These are phyloP conservation scores for Hymenoscyphus fraxineus DNA, from an alignment of 2,329 filamentous ascomycete genomes.

Conservation along the genomic window DNA sequence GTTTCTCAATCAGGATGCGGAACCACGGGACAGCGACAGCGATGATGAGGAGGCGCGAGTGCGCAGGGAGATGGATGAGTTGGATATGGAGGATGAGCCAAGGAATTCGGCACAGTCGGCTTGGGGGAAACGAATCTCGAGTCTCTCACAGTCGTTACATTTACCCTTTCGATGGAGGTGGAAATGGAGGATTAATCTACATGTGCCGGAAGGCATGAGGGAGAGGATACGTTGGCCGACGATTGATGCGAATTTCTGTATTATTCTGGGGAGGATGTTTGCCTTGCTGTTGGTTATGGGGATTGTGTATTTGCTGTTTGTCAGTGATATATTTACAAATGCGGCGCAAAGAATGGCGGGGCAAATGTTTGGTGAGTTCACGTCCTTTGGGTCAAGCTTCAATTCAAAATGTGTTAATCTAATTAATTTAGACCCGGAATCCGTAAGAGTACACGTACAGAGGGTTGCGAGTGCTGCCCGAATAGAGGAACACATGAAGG, in stretches of 20 bases:
- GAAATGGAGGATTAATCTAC: conserved; percentile 17
- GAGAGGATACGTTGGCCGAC: conserved; percentile 27
- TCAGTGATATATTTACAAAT: conserved; percentile 74
- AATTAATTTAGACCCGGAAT: too few species aligned
- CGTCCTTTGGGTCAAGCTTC: too few species aligned
- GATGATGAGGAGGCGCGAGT: conserved; percentile 58
- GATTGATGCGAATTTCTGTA: conserved; percentile 40
- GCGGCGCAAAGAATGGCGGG: conserved; percentile 60
- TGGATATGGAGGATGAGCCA: conserved; percentile 75
- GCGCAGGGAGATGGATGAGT: conserved; percentile 80
- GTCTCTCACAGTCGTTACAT: conserved; percentile 32
- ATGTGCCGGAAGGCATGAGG: conserved; percentile 15
- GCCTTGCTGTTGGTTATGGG: conserved; percentile 72
- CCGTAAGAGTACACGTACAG: conserved; percentile 63
- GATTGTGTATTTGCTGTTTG: conserved; percentile 79
- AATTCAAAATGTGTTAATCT: too few species aligned
- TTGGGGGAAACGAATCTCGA: conserved; percentile 38
- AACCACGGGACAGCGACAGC: conserved; percentile 47
- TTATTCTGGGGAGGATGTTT: conserved; percentile 69
- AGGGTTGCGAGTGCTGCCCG: conserved; percentile 64
- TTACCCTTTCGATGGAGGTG: conserved; percentile 34
- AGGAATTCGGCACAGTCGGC: conserved; percentile 38
- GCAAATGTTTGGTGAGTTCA: conserved; percentile 58
- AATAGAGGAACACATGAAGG: conserved; percentile 69
- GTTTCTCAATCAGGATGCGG: conserved; percentile 50